Base-by-base conservation (phyloP, 495 filamentous ascomycete genomes). In the Usnea hakonensis region DNA sequence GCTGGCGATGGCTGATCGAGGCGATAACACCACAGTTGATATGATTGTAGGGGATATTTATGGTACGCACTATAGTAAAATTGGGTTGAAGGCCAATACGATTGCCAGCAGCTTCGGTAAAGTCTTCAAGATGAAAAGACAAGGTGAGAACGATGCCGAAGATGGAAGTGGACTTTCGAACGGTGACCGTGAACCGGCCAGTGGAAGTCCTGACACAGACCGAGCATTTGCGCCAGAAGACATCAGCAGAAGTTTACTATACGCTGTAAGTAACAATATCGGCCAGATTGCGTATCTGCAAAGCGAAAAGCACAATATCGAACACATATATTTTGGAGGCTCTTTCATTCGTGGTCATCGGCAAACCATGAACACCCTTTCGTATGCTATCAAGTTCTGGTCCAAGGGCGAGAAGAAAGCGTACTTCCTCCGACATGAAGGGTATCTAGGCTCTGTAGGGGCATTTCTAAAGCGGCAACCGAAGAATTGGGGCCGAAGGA, bases 1-100 rank as follows among this genome's bases (percentile, higher is more conserved):
- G 91, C 80, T 98, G 43, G 86, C 85, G 33, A 88, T 96, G 84
- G 91, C 94, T n/a, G 92, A 95, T 58, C 78, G 83, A 28, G 94
- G 94, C 2, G 95, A 98, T 69, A 98, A 98, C 71, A 79, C 84
- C 41, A 86, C 86, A 33, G 94, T 98, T 19, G 94, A 98, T 67
- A 95, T 98, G 91, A 79, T 98, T 11, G 94, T 98, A 1, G 95
- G 95, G 19, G 94, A 98, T 72, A 98, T 98, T 59, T 98, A 98
- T 71, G 94, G 94, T 48, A 89, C 90, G 65, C 94, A 94, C 63
- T 98, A 98, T 70, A 84, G 80, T 70, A 96, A 95, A 71, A 97
- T 98, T 48, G 94, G 94, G 0, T 78, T 98, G 36, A 96, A 95
- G 74, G 90, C 87, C 69, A 94, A 83, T 5, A 91, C 92, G 17